A percentile compares a stretch with the other conserved stretches of the same genome.
phyloP scores from a whole-genome alignment of 345 rosid genomes.

The Angophora floribunda region DNA sequence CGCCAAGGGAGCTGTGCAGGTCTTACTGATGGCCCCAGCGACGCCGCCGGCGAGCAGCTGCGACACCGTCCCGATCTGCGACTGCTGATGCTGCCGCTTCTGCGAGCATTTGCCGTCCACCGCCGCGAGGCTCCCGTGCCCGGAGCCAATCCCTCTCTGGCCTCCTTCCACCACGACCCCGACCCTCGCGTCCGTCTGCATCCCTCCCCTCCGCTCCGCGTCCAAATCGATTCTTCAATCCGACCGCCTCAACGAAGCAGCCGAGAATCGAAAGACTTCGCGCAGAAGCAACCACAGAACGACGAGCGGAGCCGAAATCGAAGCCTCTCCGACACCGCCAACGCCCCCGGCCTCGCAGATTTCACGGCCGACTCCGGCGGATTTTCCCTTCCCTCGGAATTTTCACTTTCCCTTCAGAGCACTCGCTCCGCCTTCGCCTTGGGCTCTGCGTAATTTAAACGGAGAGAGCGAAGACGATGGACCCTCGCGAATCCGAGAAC shows the following conservation, averaged over 20 bases:
- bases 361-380: not conserved
- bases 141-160: constrained; percentile 36
- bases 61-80: constrained; percentile 63
- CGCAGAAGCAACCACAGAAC: too few species aligned
- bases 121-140: constrained; percentile 32
- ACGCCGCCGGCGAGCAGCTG: constrained; percentile 92
- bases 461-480: not conserved
- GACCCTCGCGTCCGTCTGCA: constrained; percentile 86
- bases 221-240: not conserved
- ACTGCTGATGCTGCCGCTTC: constrained; percentile 19
- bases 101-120: constrained; percentile 17
- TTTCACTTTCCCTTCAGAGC: not conserved
- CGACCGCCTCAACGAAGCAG: not conserved
- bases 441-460: not conserved
- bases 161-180: constrained; percentile 55
- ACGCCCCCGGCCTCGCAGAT: not conserved
- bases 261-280: too few species aligned
- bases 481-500: not conserved
- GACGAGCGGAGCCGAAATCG: not conserved
- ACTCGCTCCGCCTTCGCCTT: not conserved
- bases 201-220: constrained; percentile 16
- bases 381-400: not conserved
- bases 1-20: constrained; percentile 95
- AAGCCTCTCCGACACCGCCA: not conserved
- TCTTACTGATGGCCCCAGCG: constrained; percentile 93